These are phyloP conservation scores for Dendrocalamus latiflorus DNA, from an alignment of 202 grass and related monocot species.

Conservation along the genomic window DNA sequence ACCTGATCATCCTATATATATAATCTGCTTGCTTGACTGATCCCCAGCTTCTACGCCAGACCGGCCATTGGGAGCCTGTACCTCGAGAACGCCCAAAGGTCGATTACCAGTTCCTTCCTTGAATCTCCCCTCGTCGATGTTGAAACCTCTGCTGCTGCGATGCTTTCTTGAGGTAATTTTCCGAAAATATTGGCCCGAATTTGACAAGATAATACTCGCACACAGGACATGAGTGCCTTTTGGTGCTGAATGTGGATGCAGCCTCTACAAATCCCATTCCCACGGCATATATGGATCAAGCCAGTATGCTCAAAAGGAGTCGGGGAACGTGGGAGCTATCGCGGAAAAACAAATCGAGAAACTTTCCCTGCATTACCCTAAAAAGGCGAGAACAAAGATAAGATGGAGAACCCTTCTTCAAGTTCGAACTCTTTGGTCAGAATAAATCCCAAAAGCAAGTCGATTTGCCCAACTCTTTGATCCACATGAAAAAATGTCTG, in stretches of 20 bases:
- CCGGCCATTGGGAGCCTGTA: not conserved
- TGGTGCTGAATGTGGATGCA: conserved; percentile 1
- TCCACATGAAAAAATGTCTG: not conserved
- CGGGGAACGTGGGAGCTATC: no score
- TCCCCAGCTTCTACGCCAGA: not conserved
- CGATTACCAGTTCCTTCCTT: not conserved
- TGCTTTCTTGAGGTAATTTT: not conserved
- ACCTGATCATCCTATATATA: conserved; percentile 26
- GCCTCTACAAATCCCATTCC: not conserved
- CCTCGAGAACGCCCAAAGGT: not conserved
- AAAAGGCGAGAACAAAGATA: not conserved
- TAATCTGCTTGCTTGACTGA: not conserved
- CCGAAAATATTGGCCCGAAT: not conserved
- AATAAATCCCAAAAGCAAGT: not conserved
- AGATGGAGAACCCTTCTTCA: not conserved
- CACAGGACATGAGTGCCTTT: not conserved
- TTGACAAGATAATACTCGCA: not conserved
- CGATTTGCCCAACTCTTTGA: not conserved
- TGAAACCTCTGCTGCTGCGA: not conserved
- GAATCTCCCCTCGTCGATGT: not conserved
- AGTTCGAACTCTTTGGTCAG: not conserved
- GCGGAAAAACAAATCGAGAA: no score
- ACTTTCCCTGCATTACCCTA: no score
- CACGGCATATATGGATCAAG: no score
- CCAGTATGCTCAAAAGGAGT: no score